Base-by-base conservation (phyloP, 1,284 basidiomycete species). In the Ustilago xerochloae region DNA sequence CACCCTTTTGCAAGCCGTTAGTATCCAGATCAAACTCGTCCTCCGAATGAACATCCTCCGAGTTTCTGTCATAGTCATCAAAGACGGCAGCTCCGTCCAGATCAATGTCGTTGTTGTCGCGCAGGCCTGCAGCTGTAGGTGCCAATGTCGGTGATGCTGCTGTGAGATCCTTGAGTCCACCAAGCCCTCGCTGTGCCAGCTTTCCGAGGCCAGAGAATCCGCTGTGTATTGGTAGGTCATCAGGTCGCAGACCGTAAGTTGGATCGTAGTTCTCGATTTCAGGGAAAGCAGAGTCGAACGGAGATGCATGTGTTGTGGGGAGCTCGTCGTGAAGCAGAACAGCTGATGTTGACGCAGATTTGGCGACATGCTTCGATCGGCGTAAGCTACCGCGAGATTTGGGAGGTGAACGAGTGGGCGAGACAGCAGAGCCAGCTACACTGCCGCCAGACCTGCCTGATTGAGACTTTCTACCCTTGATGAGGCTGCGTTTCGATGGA, bases 201-300 rank as follows among this genome's bases (percentile, higher is more conserved):
- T 57, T 61, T 16, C 79, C 93, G 9, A 93, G 86, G 41, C 87
- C 89, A n/a, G 90, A 88, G 77, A 94, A 92, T 16, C 87, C 88
- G 46, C 87, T 87, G 83, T 75, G 67, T 8, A 47, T 75, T 6
- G 93, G 93, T 6, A 95, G 52, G 33, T 77, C 79, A 52, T 81
- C 79, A 6, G 77, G 87, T 15, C 95, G 90, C n/a, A 97, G 87
- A n/a, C 95, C 95, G 80, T 98, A 97, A 0, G 95, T 97, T 0
- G 94, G 95, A 81, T 98, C 95, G 84, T 93, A 97, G 69, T 92
- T 90, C 85, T 96, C 94, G 39, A 94, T 88, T 43, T 83, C 80
- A 30, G 71, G 73, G 35, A 78, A 72, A 1, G 59, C 64, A 6
- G 71, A 59, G 35, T 62, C 66, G 60, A 75, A 70, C 1, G 74